Evolutionary conservation across 306 rosid species (phyloP), one percentile per base, ranked within the genome.

Genomic region (Citrullus colocynthis): DNA sequence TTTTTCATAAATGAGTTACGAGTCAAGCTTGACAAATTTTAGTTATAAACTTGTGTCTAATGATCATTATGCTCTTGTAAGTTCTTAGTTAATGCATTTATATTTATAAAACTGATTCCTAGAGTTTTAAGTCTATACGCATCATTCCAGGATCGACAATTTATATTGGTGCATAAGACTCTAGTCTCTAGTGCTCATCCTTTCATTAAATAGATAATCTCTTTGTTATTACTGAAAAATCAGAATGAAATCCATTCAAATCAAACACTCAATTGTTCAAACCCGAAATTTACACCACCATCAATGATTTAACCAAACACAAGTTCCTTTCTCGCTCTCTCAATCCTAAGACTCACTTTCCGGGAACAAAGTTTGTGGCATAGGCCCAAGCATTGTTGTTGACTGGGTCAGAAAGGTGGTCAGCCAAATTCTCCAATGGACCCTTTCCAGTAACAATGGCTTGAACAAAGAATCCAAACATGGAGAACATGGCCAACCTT

Each of bases 351-450:
- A 10, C 17, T 15, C 91, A 92, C 88, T 95, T 95, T 83, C 97
- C 98, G n/a, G 98, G 97, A 36, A 86, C 97, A 69, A 95, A 92
- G 90, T 95, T 95, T 48, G 97, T 89, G 83, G 98, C 97, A 9
- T 76, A 92, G 8, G 96, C 85, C 97, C 97, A 95, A 0, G 97
- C 98, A 11, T 92, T 92, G 97, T 95, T 92, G 93, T 88, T 90
- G 7, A 95, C 97, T n/a, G 98, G 98, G 85, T 92, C 98, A 0
- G 96, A 87, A 65, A 92, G 91, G 81, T 95, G 98, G 80, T 95
- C 98, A 0, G 98, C 96, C 16, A 95, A 88, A 88, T 95, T 95
- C 84, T 95, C 97, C 77, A 90, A 14, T 0, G 98, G 98, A 0
- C 97, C 97, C 81, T 95, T 89, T 60, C 97, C 97, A 0, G 98